Percentiles rank a stretch among this genome's conserved stretches.
Conservation (phyloP, 371 early-diverging fungal genomes). For the Mucor mucedo region DNA sequence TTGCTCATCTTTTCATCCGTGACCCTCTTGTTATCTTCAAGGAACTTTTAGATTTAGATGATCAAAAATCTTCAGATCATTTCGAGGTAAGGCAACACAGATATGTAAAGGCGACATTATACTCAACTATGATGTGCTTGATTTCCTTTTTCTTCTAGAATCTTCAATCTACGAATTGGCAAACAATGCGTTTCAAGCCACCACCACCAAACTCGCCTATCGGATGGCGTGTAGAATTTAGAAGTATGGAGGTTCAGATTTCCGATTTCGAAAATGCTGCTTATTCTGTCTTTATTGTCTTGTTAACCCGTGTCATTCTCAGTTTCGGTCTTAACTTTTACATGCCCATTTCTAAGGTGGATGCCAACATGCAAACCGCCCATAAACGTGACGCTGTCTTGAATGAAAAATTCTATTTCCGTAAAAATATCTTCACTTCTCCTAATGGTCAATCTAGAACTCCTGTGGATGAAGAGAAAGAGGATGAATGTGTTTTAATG, state of each 20-base stretch:
- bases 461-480: slow-evolving; percentile 27
- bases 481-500: slow-evolving; percentile 77
- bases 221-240: slow-evolving; percentile 99
- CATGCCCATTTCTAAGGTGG: slow-evolving; percentile 94
- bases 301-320: slow-evolving; percentile 91
- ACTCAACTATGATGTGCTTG: not conserved
- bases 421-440: slow-evolving; percentile 75
- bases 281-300: slow-evolving; percentile 91
- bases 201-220: slow-evolving; percentile 87
- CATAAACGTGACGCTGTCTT: slow-evolving; percentile 87
- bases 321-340: slow-evolving; percentile 94
- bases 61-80: slow-evolving; percentile 85
- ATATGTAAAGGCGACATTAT: not conserved
- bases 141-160: slow-evolving; percentile 58
- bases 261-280: slow-evolving; percentile 99
- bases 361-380: slow-evolving; percentile 94
- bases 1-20: slow-evolving; percentile 97
- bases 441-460: slow-evolving; percentile 7
- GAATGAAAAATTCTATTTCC: slow-evolving; percentile 88
- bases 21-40: slow-evolving; percentile 97
- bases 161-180: slow-evolving; percentile 99
- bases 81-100: slow-evolving; percentile 75
- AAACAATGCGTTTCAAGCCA: slow-evolving; percentile 98
- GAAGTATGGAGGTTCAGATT: slow-evolving; percentile 97
- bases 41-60: slow-evolving; percentile 89